A percentile compares a stretch with the other conserved stretches of the same genome.
Conservation (phyloP, 2,329 filamentous ascomycete genomes). For the Pseudogymnoascus sp. region DNA sequence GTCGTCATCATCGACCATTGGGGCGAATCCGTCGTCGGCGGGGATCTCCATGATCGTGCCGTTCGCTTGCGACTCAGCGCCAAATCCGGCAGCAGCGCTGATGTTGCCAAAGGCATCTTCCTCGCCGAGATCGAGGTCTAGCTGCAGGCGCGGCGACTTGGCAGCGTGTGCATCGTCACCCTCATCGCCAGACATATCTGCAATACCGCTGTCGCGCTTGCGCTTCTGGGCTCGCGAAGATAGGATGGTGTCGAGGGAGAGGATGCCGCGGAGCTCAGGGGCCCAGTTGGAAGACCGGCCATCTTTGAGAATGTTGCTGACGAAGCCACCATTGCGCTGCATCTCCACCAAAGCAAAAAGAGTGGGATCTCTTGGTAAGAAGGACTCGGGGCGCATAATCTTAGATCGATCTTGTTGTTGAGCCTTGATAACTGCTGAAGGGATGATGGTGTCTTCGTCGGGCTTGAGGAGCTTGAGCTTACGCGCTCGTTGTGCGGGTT, state of each 20-base stretch:
- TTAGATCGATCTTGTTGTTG: slow-evolving; percentile 79
- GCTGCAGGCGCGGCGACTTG: slow-evolving; percentile 61
- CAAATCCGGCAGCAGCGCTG: slow-evolving; percentile 43
- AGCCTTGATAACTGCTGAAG: slow-evolving; percentile 69
- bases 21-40: slow-evolving; percentile 41
- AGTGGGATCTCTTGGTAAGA: slow-evolving; percentile 79
- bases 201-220: slow-evolving; percentile 83
- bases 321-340: slow-evolving; percentile 85
- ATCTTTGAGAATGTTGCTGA: slow-evolving; percentile 77
- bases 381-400: slow-evolving; percentile 74
- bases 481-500: slow-evolving; percentile 65
- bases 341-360: slow-evolving; percentile 83
- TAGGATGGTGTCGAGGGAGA: slow-evolving; percentile 77
- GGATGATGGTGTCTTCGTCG: slow-evolving; percentile 74
- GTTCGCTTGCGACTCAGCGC: slow-evolving; percentile 44
- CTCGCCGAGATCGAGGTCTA: slow-evolving; percentile 48
- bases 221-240: slow-evolving; percentile 77
- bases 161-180: slow-evolving; percentile 44
- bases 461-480: slow-evolving; percentile 74
- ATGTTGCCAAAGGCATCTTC: slow-evolving; percentile 42
- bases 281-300: slow-evolving; percentile 75
- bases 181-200: slow-evolving; percentile 65
- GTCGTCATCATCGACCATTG: slow-evolving; percentile 39
- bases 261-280: slow-evolving; percentile 81
- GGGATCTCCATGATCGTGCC: slow-evolving; percentile 58